Evolutionary conservation across 768 basidiomycete species (phyloP), one percentile per base, ranked within the genome.

Genomic region (Kwoniella dejecticola): DNA sequence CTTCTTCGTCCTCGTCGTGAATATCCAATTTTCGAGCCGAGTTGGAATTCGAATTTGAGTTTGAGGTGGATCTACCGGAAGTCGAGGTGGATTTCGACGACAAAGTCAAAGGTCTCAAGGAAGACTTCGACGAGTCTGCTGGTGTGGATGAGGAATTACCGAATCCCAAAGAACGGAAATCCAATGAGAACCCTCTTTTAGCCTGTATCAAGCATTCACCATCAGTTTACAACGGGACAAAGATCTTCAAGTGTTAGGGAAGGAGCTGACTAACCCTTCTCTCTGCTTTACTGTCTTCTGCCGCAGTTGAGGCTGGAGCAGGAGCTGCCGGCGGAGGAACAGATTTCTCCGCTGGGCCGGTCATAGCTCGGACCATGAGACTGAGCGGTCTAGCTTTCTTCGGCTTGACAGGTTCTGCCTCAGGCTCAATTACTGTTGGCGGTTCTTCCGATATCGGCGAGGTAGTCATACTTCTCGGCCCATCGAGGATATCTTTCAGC

Each of bases 1-100:
- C 93, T 63, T 97, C 91, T 61, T 97, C 95, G 70, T 98, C 94
- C 78, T 97, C 94, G 5, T 62, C 74, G 19, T 72, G 82, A 1
- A 87, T 91, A 61, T 94, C 91, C 36, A 94, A 79, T 77, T 93
- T 91, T 52, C 90, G 84, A 26, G 85, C 89, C 62, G 66, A 47
- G 45, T 44, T 13, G 52, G 49, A 31, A n/a, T 42, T 21, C 27
- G 63, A 1, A 26, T 11, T 8, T 50, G 46, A 11, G 10, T 38
- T 40, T 26, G 23, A 33, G 11, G 47, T 19, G 4, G 29, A 36
- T 36, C 33, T 7, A 7, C 33, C 33, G 33, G 33, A 36, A 7
- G 33, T 36, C 15, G 33, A 3, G n/a, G 23, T 11, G 21, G 52
- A 55, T 52, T 52, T n/a, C n/a, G 58, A 48, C 24, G 52, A 50